Conservation (phyloP, 1,284 basidiomycete genomes). For the Xanthoconium separans region DNA sequence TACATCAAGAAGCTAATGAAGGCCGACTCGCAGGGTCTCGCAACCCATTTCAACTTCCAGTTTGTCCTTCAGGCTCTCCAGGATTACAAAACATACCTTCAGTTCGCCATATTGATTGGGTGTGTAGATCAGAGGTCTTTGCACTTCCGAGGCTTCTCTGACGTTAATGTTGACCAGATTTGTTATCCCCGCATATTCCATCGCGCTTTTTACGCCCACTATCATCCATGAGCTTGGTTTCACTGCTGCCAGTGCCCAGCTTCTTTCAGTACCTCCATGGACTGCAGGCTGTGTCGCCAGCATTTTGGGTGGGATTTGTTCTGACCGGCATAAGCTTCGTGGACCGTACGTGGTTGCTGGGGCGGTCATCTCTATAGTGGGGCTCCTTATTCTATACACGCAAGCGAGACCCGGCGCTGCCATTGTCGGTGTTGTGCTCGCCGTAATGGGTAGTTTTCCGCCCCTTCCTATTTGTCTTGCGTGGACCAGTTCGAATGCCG, state of each 20-base stretch:
- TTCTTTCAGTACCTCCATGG: slow-evolving; percentile 53
- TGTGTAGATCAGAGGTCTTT: background rate
- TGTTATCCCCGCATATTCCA: slow-evolving; percentile 50
- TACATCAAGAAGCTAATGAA: slow-evolving; percentile 37
- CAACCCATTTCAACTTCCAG: slow-evolving; percentile 32
- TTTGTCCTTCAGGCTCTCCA: slow-evolving; percentile 41
- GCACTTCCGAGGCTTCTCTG: background rate
- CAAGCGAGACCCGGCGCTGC: slow-evolving; percentile 35
- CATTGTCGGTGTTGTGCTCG: slow-evolving; percentile 52
- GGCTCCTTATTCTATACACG: slow-evolving; percentile 44
- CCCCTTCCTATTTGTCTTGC: slow-evolving; percentile 48
- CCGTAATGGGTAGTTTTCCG: slow-evolving; percentile 50
- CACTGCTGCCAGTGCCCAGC: slow-evolving; percentile 51
- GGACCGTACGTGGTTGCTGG: slow-evolving; percentile 43
- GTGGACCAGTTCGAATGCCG: slow-evolving; percentile 56
- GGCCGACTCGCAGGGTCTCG: slow-evolving; percentile 33
- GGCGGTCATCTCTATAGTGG: slow-evolving; percentile 37
- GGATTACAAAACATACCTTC: slow-evolving; percentile 45
- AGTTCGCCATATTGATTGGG: slow-evolving; percentile 43
- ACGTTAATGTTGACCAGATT: slow-evolving; percentile 26
- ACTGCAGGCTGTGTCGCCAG: slow-evolving; percentile 39
- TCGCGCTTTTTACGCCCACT: slow-evolving; percentile 55
- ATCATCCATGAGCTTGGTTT: slow-evolving; percentile 55
- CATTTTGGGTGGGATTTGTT: slow-evolving; percentile 38
- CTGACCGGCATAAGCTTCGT: slow-evolving; percentile 42